phyloP scores from a whole-genome alignment of 2,329 filamentous ascomycete species.

The Penicillium sp. region DNA sequence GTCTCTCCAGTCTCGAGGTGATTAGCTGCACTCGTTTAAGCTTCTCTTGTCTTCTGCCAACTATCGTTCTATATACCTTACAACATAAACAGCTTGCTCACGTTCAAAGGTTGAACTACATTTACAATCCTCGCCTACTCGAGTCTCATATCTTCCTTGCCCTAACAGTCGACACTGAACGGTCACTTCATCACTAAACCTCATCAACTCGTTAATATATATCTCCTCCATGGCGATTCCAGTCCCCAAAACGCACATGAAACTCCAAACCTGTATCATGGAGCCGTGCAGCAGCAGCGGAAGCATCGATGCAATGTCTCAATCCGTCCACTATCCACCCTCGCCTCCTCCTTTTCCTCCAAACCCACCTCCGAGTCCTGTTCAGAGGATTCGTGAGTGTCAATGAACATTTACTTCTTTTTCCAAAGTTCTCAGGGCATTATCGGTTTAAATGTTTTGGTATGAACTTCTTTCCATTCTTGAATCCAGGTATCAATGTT shows the following conservation, averaged over 20 bases:
- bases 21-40: neutral
- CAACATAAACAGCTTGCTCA: neutral
- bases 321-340: conserved; percentile 20
- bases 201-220: neutral
- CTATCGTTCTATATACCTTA: neutral
- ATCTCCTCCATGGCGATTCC: neutral
- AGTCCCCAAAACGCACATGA: neutral
- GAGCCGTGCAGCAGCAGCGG: neutral
- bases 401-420: neutral
- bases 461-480: neutral
- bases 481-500: neutral
- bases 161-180: neutral
- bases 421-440: neutral
- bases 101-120: neutral
- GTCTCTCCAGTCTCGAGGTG: neutral
- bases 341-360: conserved; percentile 34
- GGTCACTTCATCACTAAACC: too few relatives aligned
- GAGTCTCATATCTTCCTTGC: neutral
- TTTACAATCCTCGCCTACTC: neutral
- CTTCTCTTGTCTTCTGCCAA: neutral
- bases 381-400: conserved; percentile 4
- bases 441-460: neutral
- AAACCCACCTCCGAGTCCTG: conserved; percentile 39
- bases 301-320: neutral
- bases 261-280: neutral